Percentiles rank a stretch among this genome's conserved stretches.
phyloP scores from a whole-genome alignment of 495 filamentous ascomycete species.

The Daldinia concentrica region DNA sequence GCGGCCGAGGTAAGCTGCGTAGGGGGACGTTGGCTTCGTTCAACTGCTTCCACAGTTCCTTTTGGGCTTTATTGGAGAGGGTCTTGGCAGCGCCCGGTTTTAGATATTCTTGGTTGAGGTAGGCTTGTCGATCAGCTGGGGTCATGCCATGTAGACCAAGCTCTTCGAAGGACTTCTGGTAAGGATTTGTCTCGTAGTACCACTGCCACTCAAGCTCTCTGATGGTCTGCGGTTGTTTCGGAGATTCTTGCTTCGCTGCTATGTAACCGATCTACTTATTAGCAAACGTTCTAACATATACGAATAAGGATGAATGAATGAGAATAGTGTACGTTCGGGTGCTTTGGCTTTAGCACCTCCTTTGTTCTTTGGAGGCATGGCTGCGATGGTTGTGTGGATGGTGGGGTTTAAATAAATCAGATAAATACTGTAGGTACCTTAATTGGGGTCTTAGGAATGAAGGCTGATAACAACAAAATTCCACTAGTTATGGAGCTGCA shows the following conservation, averaged over 20 bases:
- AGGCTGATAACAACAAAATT: slow-evolving; percentile 19
- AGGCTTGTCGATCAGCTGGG: slow-evolving; percentile 50
- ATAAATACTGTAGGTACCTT: background rate
- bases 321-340: slow-evolving; percentile 39
- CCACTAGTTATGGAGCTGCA: slow-evolving; percentile 1
- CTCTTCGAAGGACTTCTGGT: slow-evolving; percentile 46
- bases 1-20: slow-evolving; percentile 43
- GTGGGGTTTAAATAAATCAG: slow-evolving; percentile 36
- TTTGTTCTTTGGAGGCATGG: slow-evolving; percentile 48
- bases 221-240: slow-evolving; percentile 44
- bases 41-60: slow-evolving; percentile 59
- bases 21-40: slow-evolving; percentile 57
- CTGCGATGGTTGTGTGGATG: slow-evolving; percentile 20
- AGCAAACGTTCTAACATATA: slow-evolving; percentile 3
- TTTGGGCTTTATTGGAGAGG: slow-evolving; percentile 54
- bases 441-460: slow-evolving; percentile 7
- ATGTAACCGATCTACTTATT: slow-evolving; percentile 15
- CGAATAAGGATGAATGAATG: background rate
- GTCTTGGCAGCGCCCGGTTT: slow-evolving; percentile 41
- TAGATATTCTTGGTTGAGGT: slow-evolving; percentile 47
- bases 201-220: slow-evolving; percentile 50
- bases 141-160: slow-evolving; percentile 49
- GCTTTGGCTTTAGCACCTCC: slow-evolving; percentile 39
- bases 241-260: slow-evolving; percentile 36
- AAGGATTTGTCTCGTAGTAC: slow-evolving; percentile 51